Evolutionary conservation across 805 yeast genomes (phyloP).

Genomic region (Cyberlindnera mississippiensis): DNA sequence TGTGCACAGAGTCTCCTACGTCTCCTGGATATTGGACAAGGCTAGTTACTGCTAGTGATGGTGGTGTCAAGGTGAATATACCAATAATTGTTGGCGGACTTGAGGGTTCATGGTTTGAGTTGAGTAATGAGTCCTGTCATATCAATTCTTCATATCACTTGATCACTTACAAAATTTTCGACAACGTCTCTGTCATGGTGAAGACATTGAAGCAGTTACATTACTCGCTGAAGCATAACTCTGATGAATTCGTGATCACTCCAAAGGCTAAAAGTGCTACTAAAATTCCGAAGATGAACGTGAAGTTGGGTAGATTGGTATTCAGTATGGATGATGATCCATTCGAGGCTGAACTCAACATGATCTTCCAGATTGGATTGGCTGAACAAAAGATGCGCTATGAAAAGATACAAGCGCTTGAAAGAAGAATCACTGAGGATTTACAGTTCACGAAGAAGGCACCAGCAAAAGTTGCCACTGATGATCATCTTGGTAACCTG

Average conservation of each 20-base stretch:
- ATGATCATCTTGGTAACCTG: conserved; percentile 5
- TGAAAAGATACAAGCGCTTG: conserved; percentile 44
- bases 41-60: conserved; percentile 38
- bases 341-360: conserved; percentile 70
- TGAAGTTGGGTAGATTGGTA: conserved; percentile 53
- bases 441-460: conserved; percentile 11
- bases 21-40: conserved; percentile 46
- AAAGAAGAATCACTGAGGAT: conserved; percentile 27
- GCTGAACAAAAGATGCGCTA: conserved; percentile 61
- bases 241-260: conserved; percentile 33
- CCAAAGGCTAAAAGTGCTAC: conserved; percentile 40
- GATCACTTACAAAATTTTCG: conserved; percentile 74
- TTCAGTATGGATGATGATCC: conserved; percentile 84
- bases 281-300: conserved; percentile 51
- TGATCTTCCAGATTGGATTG: conserved; percentile 61
- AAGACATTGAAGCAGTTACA: conserved; percentile 64
- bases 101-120: conserved; percentile 33
- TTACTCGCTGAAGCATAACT: conserved; percentile 43
- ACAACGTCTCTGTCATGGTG: conserved; percentile 61
- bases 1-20: conserved; percentile 52
- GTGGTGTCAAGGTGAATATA: conserved; percentile 24
- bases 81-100: conserved; percentile 30
- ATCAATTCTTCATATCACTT: conserved; percentile 69
- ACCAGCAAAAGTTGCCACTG: conserved; percentile 10
- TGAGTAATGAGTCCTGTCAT: conserved; percentile 41